phyloP scores from a whole-genome alignment of 1,284 basidiomycete genomes.

The Tausonia pullulans region DNA sequence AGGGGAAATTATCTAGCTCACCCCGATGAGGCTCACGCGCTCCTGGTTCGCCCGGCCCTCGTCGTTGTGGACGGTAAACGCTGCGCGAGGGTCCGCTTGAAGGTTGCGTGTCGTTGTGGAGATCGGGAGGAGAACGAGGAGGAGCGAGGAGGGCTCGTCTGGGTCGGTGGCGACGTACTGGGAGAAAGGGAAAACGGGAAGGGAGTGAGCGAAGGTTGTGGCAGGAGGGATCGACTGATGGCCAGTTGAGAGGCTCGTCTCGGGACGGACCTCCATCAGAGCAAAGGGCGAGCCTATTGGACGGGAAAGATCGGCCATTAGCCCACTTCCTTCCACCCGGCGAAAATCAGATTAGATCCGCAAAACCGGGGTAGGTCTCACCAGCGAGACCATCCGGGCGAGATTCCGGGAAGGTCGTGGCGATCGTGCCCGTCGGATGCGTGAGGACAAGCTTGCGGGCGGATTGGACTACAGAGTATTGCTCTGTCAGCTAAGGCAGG shows the following conservation, averaged over 20 bases:
- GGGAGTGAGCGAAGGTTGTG: neutral
- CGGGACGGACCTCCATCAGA: constrained; percentile 9
- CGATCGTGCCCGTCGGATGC: constrained; percentile 3
- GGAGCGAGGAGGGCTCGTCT: constrained; percentile 34
- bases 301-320: neutral
- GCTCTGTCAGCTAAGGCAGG: neutral
- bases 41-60: constrained; percentile 32
- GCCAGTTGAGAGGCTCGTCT: neutral
- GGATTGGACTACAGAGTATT: neutral
- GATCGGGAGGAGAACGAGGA: constrained; percentile 52
- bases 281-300: constrained; percentile 1
- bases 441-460: neutral
- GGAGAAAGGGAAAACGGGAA: no score
- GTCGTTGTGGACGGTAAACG: constrained; percentile 42
- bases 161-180: constrained; percentile 13
- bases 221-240: neutral
- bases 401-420: constrained; percentile 1
- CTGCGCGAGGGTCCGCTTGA: constrained; percentile 39
- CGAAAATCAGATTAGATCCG: neutral
- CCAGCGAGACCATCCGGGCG: constrained; percentile 2
- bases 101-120: constrained; percentile 51
- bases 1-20: constrained; percentile 20
- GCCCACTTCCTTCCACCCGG: neutral
- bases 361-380: neutral
- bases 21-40: constrained; percentile 49